Conservation (phyloP, 805 yeast species). For the Huiozyma sinensis region DNA sequence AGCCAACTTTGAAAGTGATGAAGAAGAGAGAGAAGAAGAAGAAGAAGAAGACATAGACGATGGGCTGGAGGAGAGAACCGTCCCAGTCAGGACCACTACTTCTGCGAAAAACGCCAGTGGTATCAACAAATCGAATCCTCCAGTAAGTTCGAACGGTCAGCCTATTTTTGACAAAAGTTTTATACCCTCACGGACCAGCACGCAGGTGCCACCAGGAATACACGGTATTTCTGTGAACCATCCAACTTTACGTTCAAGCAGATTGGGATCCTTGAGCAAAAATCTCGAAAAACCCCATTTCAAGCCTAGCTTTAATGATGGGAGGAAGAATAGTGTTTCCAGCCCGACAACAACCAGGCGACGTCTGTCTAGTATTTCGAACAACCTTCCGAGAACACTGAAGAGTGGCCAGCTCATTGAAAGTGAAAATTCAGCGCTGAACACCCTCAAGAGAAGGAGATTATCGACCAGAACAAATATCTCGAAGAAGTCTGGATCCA, state of each 20-base stretch:
- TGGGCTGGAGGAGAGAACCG: too few species aligned
- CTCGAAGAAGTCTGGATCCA: slow-evolving; percentile 19
- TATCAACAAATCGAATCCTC: too few species aligned
- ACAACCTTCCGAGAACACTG: slow-evolving; percentile 1
- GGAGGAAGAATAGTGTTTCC: too few species aligned
- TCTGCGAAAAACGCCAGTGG: too few species aligned
- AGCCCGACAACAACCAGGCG: slow-evolving; percentile 3
- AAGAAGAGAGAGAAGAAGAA: slow-evolving; percentile 1
- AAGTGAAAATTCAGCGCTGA: slow-evolving; percentile 18
- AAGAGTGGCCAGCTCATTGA: slow-evolving; percentile 12
- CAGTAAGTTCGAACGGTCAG: background rate
- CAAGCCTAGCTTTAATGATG: background rate
- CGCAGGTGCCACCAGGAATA: background rate
- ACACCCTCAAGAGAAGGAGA: slow-evolving; percentile 23
- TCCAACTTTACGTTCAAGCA: background rate
- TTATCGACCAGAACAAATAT: slow-evolving; percentile 16
- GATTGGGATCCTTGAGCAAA: slow-evolving; percentile 2
- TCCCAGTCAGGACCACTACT: too few species aligned
- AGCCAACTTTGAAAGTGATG: background rate
- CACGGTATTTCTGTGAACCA: too few species aligned
- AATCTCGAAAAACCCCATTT: slow-evolving; percentile 4
- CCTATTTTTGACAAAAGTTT: background rate
- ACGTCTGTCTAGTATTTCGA: slow-evolving; percentile 19
- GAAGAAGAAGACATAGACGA: background rate
- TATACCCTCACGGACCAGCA: background rate